Percentiles rank a stretch among this genome's conserved stretches.
Conservation (phyloP, 352 stramenopile genomes). For the Pythium rhizo-oryzae region DNA sequence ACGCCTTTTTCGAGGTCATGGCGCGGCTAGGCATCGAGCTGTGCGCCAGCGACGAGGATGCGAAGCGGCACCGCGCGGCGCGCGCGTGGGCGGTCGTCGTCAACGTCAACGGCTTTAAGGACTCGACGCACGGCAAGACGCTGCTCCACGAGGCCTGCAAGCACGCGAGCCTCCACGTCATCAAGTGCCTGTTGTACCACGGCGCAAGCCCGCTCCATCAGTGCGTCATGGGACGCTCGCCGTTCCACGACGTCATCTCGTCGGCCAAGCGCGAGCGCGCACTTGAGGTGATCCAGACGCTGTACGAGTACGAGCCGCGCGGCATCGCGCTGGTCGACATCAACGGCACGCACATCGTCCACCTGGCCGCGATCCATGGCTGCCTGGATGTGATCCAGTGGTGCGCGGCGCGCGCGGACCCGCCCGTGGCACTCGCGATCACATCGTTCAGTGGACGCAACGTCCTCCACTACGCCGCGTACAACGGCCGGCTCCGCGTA, state of each 20-base stretch:
- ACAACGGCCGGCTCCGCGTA: conserved; percentile 54
- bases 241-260: conserved; percentile 61
- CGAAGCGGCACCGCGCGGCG: conserved; percentile 4
- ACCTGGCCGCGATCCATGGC: conserved; percentile 70
- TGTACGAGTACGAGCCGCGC: conserved; percentile 55
- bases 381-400: conserved; percentile 63
- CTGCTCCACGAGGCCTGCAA: conserved; percentile 70
- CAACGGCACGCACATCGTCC: conserved; percentile 64
- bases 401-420: conserved; percentile 34
- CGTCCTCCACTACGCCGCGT: conserved; percentile 70
- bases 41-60: conserved; percentile 20
- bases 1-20: conserved; percentile 25
- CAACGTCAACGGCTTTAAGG: conserved; percentile 48
- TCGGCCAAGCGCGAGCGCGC: conserved; percentile 29
- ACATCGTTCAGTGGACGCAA: conserved; percentile 66
- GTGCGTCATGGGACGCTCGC: conserved; percentile 54
- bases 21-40: conserved; percentile 21
- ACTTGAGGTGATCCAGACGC: conserved; percentile 46
- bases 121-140: conserved; percentile 51
- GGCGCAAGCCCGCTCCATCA: conserved; percentile 39
- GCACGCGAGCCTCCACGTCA: conserved; percentile 48
- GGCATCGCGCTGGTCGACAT: conserved; percentile 50
- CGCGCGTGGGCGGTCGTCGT: conserved; percentile 1
- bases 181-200: conserved; percentile 62
- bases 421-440: conserved; percentile 38